Conservation (phyloP, 805 yeast genomes). For the Cyberlindnera veronae region DNA sequence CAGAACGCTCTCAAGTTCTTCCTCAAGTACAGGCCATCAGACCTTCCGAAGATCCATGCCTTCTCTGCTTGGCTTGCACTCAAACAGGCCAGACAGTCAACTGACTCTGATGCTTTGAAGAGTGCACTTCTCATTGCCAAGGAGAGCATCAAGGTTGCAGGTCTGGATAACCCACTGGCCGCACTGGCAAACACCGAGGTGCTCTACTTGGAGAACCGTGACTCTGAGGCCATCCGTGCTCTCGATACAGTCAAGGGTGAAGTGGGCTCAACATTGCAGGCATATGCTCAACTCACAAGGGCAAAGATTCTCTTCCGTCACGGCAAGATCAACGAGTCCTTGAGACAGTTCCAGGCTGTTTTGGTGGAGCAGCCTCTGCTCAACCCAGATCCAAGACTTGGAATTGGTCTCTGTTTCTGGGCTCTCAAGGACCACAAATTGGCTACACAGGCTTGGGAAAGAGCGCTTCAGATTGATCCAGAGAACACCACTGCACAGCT, state of each 20-base stretch:
- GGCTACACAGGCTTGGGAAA: constrained; percentile 80
- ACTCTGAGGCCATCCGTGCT: constrained; percentile 65
- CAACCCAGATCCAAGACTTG: constrained; percentile 90
- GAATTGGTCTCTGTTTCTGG: constrained; percentile 95
- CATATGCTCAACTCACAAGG: constrained; percentile 75
- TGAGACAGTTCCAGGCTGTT: constrained; percentile 80
- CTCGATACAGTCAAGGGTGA: constrained; percentile 22
- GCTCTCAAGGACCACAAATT: constrained; percentile 69
- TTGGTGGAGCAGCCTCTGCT: constrained; percentile 71
- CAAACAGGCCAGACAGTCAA: constrained; percentile 36
- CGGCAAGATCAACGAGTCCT: constrained; percentile 67
- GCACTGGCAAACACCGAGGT: constrained; percentile 68
- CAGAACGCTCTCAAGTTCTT: constrained; percentile 11
- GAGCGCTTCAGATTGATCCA: constrained; percentile 63
- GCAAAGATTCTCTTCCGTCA: constrained; percentile 77
- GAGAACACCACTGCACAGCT: constrained; percentile 55
- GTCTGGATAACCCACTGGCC: constrained; percentile 42
- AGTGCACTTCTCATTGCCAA: constrained; percentile 40
- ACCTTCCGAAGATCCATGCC: constrained; percentile 43
- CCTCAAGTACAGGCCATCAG: constrained; percentile 33
- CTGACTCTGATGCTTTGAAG: constrained; percentile 31
- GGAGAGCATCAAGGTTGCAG: constrained; percentile 6
- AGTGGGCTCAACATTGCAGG: constrained; percentile 45
- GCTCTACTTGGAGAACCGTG: constrained; percentile 52
- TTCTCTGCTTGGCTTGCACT: constrained; percentile 74